These are phyloP conservation scores for Trichothecium roseum DNA, from an alignment of 2,329 filamentous ascomycete genomes.

Conservation along the genomic window DNA sequence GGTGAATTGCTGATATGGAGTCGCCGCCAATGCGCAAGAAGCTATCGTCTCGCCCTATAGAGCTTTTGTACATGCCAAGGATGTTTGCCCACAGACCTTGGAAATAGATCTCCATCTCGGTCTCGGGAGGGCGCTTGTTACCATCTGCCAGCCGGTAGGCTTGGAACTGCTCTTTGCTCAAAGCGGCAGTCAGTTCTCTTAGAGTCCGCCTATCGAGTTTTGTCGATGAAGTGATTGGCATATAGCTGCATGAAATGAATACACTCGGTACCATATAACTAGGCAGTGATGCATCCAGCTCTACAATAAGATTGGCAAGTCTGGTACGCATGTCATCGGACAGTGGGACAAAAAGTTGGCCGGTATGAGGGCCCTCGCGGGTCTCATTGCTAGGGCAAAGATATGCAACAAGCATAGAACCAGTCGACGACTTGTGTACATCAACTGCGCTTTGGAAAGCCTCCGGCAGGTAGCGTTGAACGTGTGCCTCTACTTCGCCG, in stretches of 20 bases:
- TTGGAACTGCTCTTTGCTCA: neutral
- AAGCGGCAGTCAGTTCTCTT: neutral
- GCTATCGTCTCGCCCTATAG: slow-evolving; percentile 5
- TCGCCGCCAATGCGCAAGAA: slow-evolving; percentile 8
- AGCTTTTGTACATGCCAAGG: neutral
- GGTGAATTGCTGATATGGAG: slow-evolving; percentile 8
- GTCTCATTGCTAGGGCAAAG: neutral
- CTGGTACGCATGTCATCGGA: slow-evolving; percentile 5
- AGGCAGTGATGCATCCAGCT: slow-evolving; percentile 5
- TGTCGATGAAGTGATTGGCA: slow-evolving; percentile 8
- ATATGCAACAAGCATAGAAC: neutral
- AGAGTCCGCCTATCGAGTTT: slow-evolving; percentile 5
- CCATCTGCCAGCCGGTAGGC: neutral
- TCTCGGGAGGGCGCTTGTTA: neutral
- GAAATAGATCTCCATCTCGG: neutral
- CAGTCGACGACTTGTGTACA: neutral
- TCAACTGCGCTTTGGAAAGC: neutral
- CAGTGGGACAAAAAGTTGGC: slow-evolving; percentile 5
- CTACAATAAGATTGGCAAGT: slow-evolving; percentile 7
- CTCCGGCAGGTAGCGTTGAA: neutral
- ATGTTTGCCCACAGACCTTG: slow-evolving; percentile 1
- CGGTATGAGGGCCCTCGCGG: neutral
- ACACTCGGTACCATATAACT: slow-evolving; percentile 10
- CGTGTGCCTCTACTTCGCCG: slow-evolving; percentile 1
- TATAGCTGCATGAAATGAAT: slow-evolving; percentile 9